Evolutionary conservation across 176 grass and related monocot genomes (phyloP).

Genomic region (Areca catechu): DNA sequence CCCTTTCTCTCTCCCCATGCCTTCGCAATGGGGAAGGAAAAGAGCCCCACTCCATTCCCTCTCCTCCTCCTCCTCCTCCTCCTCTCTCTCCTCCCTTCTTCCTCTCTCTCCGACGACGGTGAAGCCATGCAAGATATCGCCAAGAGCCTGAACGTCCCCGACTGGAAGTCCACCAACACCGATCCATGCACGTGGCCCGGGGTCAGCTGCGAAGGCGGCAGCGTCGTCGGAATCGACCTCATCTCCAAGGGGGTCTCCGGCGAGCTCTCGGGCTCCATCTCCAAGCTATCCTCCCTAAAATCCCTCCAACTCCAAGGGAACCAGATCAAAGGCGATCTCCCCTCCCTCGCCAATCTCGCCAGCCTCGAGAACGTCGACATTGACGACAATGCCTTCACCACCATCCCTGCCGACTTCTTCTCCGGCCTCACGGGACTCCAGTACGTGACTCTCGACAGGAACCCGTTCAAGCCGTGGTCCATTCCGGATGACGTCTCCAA

Average conservation of each 20-base stretch:
- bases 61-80: slow-evolving; percentile 2
- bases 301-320: slow-evolving; percentile 57
- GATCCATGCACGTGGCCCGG: background rate
- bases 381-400: slow-evolving; percentile 49
- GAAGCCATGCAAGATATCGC: slow-evolving; percentile 47
- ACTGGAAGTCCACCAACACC: slow-evolving; percentile 31
- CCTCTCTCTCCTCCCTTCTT: background rate
- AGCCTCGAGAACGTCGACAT: slow-evolving; percentile 42
- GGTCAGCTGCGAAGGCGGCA: slow-evolving; percentile 26
- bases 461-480: slow-evolving; percentile 41
- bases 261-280: slow-evolving; percentile 36
- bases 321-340: slow-evolving; percentile 33
- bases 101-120: no score
- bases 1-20: slow-evolving; percentile 14
- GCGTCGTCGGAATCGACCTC: slow-evolving; percentile 57
- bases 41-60: slow-evolving; percentile 15
- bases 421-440: slow-evolving; percentile 29
- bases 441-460: slow-evolving; percentile 38
- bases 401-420: slow-evolving; percentile 46
- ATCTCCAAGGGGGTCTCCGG: slow-evolving; percentile 25
- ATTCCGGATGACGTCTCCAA: slow-evolving; percentile 9
- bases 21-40: slow-evolving; percentile 39
- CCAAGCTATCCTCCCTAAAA: slow-evolving; percentile 35
- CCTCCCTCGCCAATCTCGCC: slow-evolving; percentile 38
- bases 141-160: slow-evolving; percentile 20